Conservation (phyloP, 2,329 filamentous ascomycete genomes). For the Metarhizium humberi region DNA sequence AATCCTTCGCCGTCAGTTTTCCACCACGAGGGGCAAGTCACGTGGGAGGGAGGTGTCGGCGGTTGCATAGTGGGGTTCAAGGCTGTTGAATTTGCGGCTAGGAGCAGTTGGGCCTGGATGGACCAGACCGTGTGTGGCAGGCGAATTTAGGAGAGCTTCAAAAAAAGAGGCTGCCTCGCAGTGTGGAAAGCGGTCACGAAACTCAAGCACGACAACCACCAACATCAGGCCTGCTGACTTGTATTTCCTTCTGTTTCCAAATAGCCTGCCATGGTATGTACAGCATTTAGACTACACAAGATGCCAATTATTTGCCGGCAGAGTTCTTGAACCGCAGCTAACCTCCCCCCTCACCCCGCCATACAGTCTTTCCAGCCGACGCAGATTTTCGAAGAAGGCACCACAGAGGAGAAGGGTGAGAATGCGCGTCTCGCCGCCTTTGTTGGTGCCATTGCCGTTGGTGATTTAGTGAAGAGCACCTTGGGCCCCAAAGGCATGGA, state of each 20-base stretch:
- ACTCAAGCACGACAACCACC: constrained; percentile 4
- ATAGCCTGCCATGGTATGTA: constrained; percentile 2
- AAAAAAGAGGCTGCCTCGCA: constrained; percentile 13
- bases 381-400: constrained; percentile 96
- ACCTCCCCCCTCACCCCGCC: constrained; percentile 1
- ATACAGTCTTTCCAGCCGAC: constrained; percentile 68
- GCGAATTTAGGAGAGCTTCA: constrained; percentile 13
- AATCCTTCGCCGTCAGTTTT: constrained; percentile 22
- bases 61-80: constrained; percentile 1
- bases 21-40: constrained; percentile 30
- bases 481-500: constrained; percentile 98
- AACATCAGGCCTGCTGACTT: constrained; percentile 3
- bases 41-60: constrained; percentile 18
- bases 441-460: constrained; percentile 94
- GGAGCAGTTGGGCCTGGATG: neutral
- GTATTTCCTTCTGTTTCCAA: neutral
- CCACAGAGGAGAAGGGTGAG: constrained; percentile 96
- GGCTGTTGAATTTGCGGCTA: neutral
- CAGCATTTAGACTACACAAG: neutral
- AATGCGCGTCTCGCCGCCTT: constrained; percentile 98
- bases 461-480: constrained; percentile 94
- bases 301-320: neutral
- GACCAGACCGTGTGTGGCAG: too few relatives aligned
- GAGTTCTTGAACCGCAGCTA: neutral
- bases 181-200: constrained; percentile 10